Percentiles rank a stretch among this genome's conserved stretches.
These are phyloP conservation scores for Thelephora aurantiotincta DNA, from an alignment of 768 basidiomycete genomes.

Conservation along the genomic window DNA sequence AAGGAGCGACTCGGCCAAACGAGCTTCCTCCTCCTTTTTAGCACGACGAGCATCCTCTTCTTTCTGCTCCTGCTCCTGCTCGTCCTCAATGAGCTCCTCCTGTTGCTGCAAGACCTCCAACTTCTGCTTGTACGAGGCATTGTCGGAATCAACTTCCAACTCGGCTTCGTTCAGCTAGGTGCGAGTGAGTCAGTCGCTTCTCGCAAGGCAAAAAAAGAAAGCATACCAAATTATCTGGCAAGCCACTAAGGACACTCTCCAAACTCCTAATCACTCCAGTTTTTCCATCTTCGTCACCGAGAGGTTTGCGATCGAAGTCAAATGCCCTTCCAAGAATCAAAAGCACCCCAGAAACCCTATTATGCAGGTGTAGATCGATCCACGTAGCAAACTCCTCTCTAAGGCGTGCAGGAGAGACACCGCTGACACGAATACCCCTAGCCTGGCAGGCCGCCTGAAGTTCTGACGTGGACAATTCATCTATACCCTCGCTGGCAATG, in stretches of 20 bases:
- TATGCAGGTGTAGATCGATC: conserved; percentile 84
- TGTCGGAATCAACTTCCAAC: conserved; percentile 87
- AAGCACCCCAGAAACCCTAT: conserved; percentile 86
- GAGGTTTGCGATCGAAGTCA: conserved; percentile 70
- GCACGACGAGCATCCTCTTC: conserved; percentile 85
- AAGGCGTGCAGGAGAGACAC: conserved; percentile 76
- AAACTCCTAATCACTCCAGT: conserved; percentile 66
- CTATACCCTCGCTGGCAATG: conserved; percentile 81
- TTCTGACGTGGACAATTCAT: conserved; percentile 81
- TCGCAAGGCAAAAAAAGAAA: conserved; percentile 5
- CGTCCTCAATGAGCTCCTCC: conserved; percentile 98
- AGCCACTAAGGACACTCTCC: conserved; percentile 79
- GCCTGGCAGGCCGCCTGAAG: conserved; percentile 88
- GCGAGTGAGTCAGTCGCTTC: neutral
- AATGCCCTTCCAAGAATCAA: conserved; percentile 92
- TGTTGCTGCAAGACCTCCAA: conserved; percentile 96
- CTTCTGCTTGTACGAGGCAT: conserved; percentile 94
- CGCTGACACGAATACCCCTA: conserved; percentile 81
- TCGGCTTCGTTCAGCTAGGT: conserved; percentile 90
- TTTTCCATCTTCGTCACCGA: conserved; percentile 72
- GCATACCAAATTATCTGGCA: conserved; percentile 89
- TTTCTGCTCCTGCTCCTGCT: conserved; percentile 95
- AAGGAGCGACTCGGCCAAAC: conserved; percentile 65
- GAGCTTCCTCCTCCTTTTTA: conserved; percentile 63
- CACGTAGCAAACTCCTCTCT: conserved; percentile 85